Evolutionary conservation across 2,329 filamentous ascomycete genomes (phyloP), one percentile per base, ranked within the genome.

Genomic region (Penicillium sp.): DNA sequence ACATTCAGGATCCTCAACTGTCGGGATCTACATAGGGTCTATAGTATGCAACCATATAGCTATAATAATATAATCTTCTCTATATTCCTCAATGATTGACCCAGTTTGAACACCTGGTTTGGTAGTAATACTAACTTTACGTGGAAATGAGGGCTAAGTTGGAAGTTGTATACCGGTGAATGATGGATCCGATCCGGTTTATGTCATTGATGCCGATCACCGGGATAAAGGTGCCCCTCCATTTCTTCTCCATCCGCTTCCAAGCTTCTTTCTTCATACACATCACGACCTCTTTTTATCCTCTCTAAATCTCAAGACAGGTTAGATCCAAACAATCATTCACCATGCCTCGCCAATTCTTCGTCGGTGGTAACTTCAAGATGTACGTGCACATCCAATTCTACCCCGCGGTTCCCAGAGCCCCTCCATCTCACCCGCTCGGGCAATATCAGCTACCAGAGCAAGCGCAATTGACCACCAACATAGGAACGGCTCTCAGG

Each of bases 331-430:
- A 33, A 42, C 33, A 45, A 52, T 49, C 38, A 46, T 70, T 76
- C 81, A 89, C 69, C 67, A 95, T 95, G 90, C 81, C 86, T 82
- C 90, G 90, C 80, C 87, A 90, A 80, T 95, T 95, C 81, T 95
- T 95, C 75, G 88, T 95, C 74, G 91, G 91, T 75, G 91, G 91
- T 72, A 98, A 98, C 86, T 97, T 97, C 81, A 97, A 98, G 83
- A 97, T 97, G 91, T 95, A 78, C 71, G 81, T 73, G 32, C 40
- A 23, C 51, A 28, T 55, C 53, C 38, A 23, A 23, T 38, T 31
- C 53, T 63, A 53, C 59, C 58, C 58, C 63, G 52, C 62, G 49
- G 54, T 56, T 52, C 56, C 61, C 56, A 44, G 56, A 46, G 46
- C 53, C 63, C 63, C 59, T 63, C 62, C 61, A 56, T 56, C 62